Evolutionary conservation across 2,329 filamentous ascomycete genomes (phyloP), one percentile per base, ranked within the genome.

Genomic region (Tolypocladium tundrense): DNA sequence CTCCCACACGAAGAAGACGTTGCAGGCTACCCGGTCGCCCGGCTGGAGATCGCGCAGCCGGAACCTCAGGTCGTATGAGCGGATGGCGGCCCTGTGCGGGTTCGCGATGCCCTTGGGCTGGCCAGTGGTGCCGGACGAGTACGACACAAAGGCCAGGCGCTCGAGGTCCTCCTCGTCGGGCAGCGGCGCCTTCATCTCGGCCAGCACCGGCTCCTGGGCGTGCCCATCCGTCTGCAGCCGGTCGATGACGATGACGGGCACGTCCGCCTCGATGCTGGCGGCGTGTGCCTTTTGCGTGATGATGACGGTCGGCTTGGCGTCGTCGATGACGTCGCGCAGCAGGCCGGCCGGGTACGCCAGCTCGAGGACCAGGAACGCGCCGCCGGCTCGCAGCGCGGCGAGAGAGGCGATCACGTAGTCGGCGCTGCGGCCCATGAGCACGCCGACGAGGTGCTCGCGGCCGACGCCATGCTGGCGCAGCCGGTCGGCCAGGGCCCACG

Each of bases 1-100:
- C 69, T 93, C 89, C 89, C 89, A 93, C 53, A 92, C 80, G 68
- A 93, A 93, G 71, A 92, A 93, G 59, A 92, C 89, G 75, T 92
- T 93, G 74, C 88, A 92, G n/a, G 89, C 89, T 13, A 92, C 88
- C 8, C 89, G 82, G 64, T 91, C 89, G 19, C 88, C 88, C 0
- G 85, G 86, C 21, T 79, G 72, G 3, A 90, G 75, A 68, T 92
- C 86, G 62, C 84, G 87, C 54, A 92, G 70, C 11, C 74, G 77
- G 66, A 92, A 92, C 69, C 89, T 78, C 61, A 90, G 71, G 64
- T 90, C 77, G 68, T 92, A 92, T 8, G 88, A 92, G 35, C 82
- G 79, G 1, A 92, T 85, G 0, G 88, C 79, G 19, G 88, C 88
- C 65, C 83, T 79, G 69, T 92, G 88, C 2, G 88, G 86, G 68